phyloP scores from a whole-genome alignment of 108 stramenopile genomes.

The Skeletonema costatum region DNA sequence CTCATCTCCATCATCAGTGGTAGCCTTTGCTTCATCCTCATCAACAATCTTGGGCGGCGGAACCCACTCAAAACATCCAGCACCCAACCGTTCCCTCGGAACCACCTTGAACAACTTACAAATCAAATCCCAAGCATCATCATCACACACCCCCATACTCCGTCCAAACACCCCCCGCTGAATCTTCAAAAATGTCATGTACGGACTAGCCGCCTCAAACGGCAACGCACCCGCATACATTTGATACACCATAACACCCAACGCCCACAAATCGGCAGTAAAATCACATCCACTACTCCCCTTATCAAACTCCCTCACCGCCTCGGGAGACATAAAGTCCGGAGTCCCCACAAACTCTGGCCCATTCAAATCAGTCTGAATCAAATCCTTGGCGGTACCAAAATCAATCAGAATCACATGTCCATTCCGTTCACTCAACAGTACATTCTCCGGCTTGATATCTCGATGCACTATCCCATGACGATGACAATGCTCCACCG shows the following conservation, averaged over 20 bases:
- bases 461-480: slow-evolving; percentile 97
- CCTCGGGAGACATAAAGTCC: slow-evolving; percentile 98
- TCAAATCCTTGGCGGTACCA: slow-evolving; percentile 96
- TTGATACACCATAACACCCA: slow-evolving; percentile 79
- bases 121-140: slow-evolving; percentile 84
- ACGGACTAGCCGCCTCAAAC: slow-evolving; percentile 85
- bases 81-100: slow-evolving; percentile 74
- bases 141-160: slow-evolving; percentile 72
- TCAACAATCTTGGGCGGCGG: slow-evolving; percentile 19
- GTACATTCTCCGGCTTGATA: slow-evolving; percentile 95
- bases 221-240: slow-evolving; percentile 77
- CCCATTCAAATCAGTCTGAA: slow-evolving; percentile 93
- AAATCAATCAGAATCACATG: slow-evolving; percentile 96
- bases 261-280: slow-evolving; percentile 84
- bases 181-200: slow-evolving; percentile 88
- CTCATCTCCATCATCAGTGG: background rate
- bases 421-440: slow-evolving; percentile 73
- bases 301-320: slow-evolving; percentile 64
- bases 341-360: slow-evolving; percentile 99
- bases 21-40: slow-evolving; percentile 1
- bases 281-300: slow-evolving; percentile 44
- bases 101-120: slow-evolving; percentile 59
- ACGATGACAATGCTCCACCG: slow-evolving; percentile 88
- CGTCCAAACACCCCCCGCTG: slow-evolving; percentile 57
- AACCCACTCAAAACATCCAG: slow-evolving; percentile 61